Percentiles rank a stretch among this genome's conserved stretches.
phyloP scores from a whole-genome alignment of 2,329 filamentous ascomycete species.

The Periconia macrospinosa region DNA sequence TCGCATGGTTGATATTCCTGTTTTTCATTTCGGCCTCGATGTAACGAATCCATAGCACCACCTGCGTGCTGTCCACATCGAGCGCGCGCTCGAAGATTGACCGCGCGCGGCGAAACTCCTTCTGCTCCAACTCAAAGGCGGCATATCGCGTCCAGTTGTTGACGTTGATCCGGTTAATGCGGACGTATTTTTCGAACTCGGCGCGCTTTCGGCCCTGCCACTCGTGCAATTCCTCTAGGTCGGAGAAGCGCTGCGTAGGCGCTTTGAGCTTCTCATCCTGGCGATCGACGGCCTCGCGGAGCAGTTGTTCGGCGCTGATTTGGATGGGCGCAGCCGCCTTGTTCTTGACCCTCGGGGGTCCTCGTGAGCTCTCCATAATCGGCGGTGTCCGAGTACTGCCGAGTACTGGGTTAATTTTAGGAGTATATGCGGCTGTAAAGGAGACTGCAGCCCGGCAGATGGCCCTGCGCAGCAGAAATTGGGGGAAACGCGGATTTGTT shows the following conservation, averaged over 20 bases:
- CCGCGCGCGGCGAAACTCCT: slow-evolving; percentile 88
- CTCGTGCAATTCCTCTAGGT: slow-evolving; percentile 96
- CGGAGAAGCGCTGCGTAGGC: slow-evolving; percentile 91
- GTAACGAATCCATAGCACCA: slow-evolving; percentile 88
- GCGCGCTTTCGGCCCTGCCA: slow-evolving; percentile 94
- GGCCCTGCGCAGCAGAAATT: not conserved
- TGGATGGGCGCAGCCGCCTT: slow-evolving; percentile 83
- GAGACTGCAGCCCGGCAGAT: no score
- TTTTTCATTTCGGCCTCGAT: slow-evolving; percentile 93
- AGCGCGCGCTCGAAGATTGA: slow-evolving; percentile 94
- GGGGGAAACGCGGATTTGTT: not conserved
- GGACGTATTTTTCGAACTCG: slow-evolving; percentile 97
- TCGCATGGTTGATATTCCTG: slow-evolving; percentile 80
- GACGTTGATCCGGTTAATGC: slow-evolving; percentile 91
- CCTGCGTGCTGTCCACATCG: slow-evolving; percentile 85
- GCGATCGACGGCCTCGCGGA: slow-evolving; percentile 94
- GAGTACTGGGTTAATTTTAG: no score
- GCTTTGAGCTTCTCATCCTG: slow-evolving; percentile 87
- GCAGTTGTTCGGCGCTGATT: slow-evolving; percentile 95
- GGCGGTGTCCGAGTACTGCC: no score
- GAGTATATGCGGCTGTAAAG: no score
- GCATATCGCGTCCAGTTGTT: slow-evolving; percentile 99
- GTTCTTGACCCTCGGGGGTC: slow-evolving; percentile 96
- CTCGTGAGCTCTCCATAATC: slow-evolving; percentile 82
- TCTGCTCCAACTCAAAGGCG: slow-evolving; percentile 96